phyloP scores from a whole-genome alignment of 352 stramenopile species.

The Globisporangium okanoganense region DNA sequence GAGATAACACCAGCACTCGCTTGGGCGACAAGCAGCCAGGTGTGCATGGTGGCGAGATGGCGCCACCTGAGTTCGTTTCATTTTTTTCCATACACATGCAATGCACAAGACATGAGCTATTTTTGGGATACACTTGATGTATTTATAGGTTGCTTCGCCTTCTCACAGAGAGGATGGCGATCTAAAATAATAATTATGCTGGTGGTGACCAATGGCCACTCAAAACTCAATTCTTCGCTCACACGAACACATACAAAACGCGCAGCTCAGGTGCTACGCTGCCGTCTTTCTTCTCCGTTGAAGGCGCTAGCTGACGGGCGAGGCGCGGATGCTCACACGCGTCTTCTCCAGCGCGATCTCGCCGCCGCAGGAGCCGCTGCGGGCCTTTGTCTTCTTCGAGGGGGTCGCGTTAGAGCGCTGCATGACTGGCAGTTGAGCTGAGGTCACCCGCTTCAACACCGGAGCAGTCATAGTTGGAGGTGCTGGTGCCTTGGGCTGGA shows the following conservation, averaged over 20 bases:
- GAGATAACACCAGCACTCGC: too few species aligned
- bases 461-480: neutral
- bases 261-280: neutral
- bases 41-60: neutral
- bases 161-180: neutral
- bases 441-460: conserved; percentile 5
- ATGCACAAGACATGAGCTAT: neutral
- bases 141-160: conserved; percentile 2
- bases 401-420: neutral
- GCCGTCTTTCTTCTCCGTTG: neutral
- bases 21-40: neutral
- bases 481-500: conserved; percentile 3
- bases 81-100: neutral
- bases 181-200: neutral
- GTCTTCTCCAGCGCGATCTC: conserved; percentile 66
- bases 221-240: neutral
- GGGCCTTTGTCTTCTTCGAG: conserved; percentile 24
- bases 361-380: conserved; percentile 22
- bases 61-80: neutral
- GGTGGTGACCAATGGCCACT: neutral
- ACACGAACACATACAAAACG: neutral
- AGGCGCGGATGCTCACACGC: conserved; percentile 36
- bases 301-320: neutral
- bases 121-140: conserved; percentile 1
- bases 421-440: neutral